Evolutionary conservation across 495 filamentous ascomycete genomes (phyloP).

Genomic region (Podospora didyma): DNA sequence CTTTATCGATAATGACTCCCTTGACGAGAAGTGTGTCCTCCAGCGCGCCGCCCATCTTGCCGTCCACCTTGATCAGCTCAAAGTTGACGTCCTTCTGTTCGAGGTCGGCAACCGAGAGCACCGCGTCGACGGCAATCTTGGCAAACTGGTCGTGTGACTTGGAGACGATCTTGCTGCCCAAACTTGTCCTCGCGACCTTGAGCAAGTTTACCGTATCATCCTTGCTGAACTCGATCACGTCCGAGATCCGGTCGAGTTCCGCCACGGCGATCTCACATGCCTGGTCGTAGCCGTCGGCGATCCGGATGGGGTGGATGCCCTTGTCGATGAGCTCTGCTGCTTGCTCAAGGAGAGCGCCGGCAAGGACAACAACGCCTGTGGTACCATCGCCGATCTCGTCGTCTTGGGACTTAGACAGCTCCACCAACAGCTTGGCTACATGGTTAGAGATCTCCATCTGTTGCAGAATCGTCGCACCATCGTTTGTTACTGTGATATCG

Average conservation of each 20-base stretch:
- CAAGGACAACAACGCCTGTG: slow-evolving; percentile 95
- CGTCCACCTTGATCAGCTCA: slow-evolving; percentile 98
- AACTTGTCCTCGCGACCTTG: slow-evolving; percentile 90
- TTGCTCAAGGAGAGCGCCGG: slow-evolving; percentile 91
- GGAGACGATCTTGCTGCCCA: slow-evolving; percentile 99
- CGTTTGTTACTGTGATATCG: slow-evolving; percentile 98
- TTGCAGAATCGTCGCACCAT: slow-evolving; percentile 92
- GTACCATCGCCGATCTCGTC: slow-evolving; percentile 99
- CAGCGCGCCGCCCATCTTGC: slow-evolving; percentile 93
- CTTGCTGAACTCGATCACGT: slow-evolving; percentile 77
- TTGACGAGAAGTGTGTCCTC: slow-evolving; percentile 93
- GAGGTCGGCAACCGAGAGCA: slow-evolving; percentile 93
- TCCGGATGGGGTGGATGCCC: slow-evolving; percentile 96
- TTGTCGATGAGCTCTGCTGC: slow-evolving; percentile 99
- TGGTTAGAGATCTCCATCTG: slow-evolving; percentile 99
- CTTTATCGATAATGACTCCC: slow-evolving; percentile 98
- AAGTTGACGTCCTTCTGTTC: slow-evolving; percentile 98
- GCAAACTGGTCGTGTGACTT: slow-evolving; percentile 98
- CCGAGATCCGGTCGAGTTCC: slow-evolving; percentile 89
- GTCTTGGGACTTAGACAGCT: slow-evolving; percentile 98
- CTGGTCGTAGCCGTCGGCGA: slow-evolving; percentile 96
- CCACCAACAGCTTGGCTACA: slow-evolving; percentile 92
- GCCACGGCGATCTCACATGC: slow-evolving; percentile 94
- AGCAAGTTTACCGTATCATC: slow-evolving; percentile 77
- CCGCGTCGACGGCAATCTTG: slow-evolving; percentile 93